Percentiles rank a stretch among this genome's conserved stretches.
These are phyloP conservation scores for Aspergillus felis DNA, from an alignment of 2,329 filamentous ascomycete species.

Conservation along the genomic window DNA sequence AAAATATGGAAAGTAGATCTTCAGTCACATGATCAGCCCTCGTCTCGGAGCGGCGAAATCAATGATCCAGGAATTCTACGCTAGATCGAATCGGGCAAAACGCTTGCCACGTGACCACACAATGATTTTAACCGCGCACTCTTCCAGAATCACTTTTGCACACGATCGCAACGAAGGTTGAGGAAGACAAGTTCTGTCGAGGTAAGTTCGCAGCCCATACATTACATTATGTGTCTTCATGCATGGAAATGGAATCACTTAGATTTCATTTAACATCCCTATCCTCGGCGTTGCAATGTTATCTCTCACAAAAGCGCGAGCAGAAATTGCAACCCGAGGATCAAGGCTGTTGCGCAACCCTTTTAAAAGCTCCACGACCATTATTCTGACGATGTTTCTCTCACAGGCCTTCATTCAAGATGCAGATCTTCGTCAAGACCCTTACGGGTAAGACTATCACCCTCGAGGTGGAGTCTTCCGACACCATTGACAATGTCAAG, in stretches of 20 bases:
- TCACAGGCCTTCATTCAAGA: slow-evolving; percentile 44
- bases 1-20: background rate
- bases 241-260: background rate
- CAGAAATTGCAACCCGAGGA: background rate
- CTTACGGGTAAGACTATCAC: slow-evolving; percentile 99
- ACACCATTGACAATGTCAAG: slow-evolving; percentile 99
- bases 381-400: slow-evolving; percentile 14
- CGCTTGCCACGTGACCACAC: slow-evolving; percentile 35
- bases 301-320: background rate
- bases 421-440: slow-evolving; percentile 59
- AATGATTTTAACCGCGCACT: slow-evolving; percentile 36
- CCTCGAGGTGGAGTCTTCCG: slow-evolving; percentile 99
- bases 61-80: slow-evolving; percentile 5
- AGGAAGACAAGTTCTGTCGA: slow-evolving; percentile 60
- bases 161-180: slow-evolving; percentile 46
- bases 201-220: slow-evolving; percentile 40
- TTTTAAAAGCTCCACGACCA: background rate
- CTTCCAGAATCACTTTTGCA: slow-evolving; percentile 22
- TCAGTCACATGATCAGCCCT: slow-evolving; percentile 7
- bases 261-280: background rate
- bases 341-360: background rate
- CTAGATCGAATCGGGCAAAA: slow-evolving; percentile 9
- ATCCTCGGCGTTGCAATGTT: background rate
- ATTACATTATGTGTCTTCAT: background rate
- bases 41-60: background rate